Evolutionary conservation across 805 yeast species (phyloP), one percentile per base, ranked within the genome.

Genomic region (Myxozyma neglecta): DNA sequence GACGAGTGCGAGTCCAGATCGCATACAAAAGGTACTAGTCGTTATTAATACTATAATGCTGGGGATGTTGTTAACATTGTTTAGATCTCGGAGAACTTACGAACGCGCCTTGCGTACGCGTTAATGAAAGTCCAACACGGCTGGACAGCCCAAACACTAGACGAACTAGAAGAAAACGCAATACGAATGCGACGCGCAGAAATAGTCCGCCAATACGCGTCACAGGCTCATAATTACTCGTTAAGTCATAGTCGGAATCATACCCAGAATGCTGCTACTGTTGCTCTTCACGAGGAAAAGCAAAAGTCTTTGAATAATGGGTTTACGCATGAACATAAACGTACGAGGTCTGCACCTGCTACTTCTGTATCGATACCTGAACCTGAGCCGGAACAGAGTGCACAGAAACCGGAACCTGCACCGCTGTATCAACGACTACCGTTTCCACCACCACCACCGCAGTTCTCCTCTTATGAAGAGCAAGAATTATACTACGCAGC

Each of bases 111-210:
- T 24, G 61, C 72, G 18, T 63, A 65, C 63, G 74, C 74, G 13
- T 67, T 71, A 63, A 37, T 64, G 18, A 71, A 71, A 55, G 72
- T 71, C 11, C 73, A 72, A 45, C 57, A 71, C 43, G 70, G 71
- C 36, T 67, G 70, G 71, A 40, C 67, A 10, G 53, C 53, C 9
- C 70, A 56, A 13, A 61, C 69, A 3, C 60, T 68, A 13, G 66
- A 56, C 16, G 69, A 68, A 16, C 39, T 68, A 16, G 70, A 68
- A 47, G 57, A 61, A 35, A 43, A 43, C 36, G 45, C 59, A 48
- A 24, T 5, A 24, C 29, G 29, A 24, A 24, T 24, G 29, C 29
- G 29, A 24, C 29, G 29, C 29, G 29, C 29, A 24, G 29, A 24
- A 5, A 24, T 24, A 24, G 5, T 24, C 29, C 29, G 29, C 29